These are phyloP conservation scores for Vanderwaltozyma yarrowii DNA, from an alignment of 805 yeast genomes.

Conservation along the genomic window DNA sequence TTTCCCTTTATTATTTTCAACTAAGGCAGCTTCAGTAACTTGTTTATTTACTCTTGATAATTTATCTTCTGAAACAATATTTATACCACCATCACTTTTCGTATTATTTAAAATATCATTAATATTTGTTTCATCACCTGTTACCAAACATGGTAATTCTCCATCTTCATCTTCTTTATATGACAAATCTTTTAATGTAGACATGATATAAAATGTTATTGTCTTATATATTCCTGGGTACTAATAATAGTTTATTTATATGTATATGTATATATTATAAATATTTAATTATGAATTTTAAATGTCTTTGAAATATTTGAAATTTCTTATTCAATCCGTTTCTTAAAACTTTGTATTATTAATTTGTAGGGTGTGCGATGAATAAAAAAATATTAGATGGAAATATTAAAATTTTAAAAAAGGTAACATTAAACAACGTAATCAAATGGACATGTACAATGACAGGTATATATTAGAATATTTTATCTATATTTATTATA, in stretches of 20 bases:
- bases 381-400: too few relatives aligned
- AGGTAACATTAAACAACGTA: too few relatives aligned
- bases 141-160: constrained; percentile 22
- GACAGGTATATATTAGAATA: too few relatives aligned
- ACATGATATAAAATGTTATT: constrained; percentile 6
- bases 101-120: constrained; percentile 15
- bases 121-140: constrained; percentile 22
- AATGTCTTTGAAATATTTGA: not conserved
- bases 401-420: too few relatives aligned
- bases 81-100: constrained; percentile 21
- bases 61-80: constrained; percentile 23
- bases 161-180: constrained; percentile 27
- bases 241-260: too few relatives aligned
- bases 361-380: too few relatives aligned
- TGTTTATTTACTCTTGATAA: constrained; percentile 24
- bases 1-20: not conserved
- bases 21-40: constrained; percentile 2
- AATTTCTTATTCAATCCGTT: too few relatives aligned
- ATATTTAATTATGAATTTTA: too few relatives aligned
- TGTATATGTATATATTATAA: too few relatives aligned
- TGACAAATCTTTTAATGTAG: constrained; percentile 24
- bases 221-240: not conserved
- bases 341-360: too few relatives aligned
- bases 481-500: too few relatives aligned
- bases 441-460: too few relatives aligned